Percentiles rank a stretch among this genome's conserved stretches.
Evolutionary conservation across 2,329 filamentous ascomycete species (phyloP).

Genomic region (Beauveria caledonica): DNA sequence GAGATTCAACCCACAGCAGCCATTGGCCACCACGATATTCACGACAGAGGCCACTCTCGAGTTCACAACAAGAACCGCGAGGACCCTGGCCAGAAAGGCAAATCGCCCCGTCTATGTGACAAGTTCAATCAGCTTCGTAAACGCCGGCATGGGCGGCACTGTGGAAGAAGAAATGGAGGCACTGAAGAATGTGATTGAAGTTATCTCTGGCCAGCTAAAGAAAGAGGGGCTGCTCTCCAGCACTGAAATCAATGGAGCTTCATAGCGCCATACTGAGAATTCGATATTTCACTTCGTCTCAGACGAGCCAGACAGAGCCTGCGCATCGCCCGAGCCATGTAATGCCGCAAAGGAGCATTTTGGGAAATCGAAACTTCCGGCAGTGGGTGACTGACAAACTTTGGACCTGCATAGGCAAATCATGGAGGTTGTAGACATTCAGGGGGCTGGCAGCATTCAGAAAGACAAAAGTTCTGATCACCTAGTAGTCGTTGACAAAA

Average conservation of each 20-base stretch:
- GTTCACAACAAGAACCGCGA: conserved; percentile 78
- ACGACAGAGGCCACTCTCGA: conserved; percentile 69
- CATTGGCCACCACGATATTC: conserved; percentile 73
- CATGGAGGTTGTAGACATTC: no score
- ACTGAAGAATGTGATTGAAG: conserved; percentile 64
- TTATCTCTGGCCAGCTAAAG: conserved; percentile 38
- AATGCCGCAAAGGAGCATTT: background rate
- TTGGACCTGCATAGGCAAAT: no score
- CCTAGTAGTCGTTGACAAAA: no score
- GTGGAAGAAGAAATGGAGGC: conserved; percentile 94
- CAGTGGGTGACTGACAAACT: no score
- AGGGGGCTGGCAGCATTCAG: no score
- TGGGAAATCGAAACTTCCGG: background rate
- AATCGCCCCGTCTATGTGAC: conserved; percentile 79
- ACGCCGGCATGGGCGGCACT: conserved; percentile 65
- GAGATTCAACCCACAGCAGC: conserved; percentile 48
- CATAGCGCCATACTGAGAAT: background rate
- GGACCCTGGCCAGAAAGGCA: conserved; percentile 67
- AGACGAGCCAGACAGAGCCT: background rate
- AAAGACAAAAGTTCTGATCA: no score
- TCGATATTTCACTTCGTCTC: background rate
- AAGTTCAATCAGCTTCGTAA: conserved; percentile 73
- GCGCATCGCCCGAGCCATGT: background rate
- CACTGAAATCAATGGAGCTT: background rate
- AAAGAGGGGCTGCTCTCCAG: conserved; percentile 10